These are phyloP conservation scores for Henckelia pumila DNA, from an alignment of 257 asterid genomes.

Conservation along the genomic window DNA sequence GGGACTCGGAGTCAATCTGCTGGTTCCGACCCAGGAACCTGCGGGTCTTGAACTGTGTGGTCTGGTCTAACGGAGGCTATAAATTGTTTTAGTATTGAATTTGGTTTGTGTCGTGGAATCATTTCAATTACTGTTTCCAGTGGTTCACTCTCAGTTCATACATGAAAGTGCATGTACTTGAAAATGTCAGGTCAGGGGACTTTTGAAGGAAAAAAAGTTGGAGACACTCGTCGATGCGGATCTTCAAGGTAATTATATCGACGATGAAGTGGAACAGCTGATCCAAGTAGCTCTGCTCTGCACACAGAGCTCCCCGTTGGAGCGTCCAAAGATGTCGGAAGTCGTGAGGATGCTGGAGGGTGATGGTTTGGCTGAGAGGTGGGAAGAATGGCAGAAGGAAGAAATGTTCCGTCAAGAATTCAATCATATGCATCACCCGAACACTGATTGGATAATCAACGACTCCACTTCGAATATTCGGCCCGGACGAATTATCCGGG, in stretches of 20 bases:
- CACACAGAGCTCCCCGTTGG: conserved; percentile 63
- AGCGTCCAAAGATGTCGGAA: conserved; percentile 94
- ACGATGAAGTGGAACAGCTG: conserved; percentile 79
- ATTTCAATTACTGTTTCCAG: background rate
- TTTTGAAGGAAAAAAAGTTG: conserved; percentile 69
- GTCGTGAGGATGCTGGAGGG: conserved; percentile 94
- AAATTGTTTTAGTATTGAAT: too few relatives aligned
- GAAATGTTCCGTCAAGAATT: conserved; percentile 74
- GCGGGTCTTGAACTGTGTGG: too few relatives aligned
- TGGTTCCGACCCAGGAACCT: background rate
- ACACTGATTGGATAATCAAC: conserved; percentile 57
- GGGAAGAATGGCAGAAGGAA: conserved; percentile 97
- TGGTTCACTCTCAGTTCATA: conserved; percentile 4
- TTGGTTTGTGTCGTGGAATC: background rate
- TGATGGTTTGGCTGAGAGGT: conserved; percentile 90
- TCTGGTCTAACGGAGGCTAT: background rate
- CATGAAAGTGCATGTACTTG: background rate
- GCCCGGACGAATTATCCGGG: conserved; percentile 83
- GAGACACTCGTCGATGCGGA: conserved; percentile 73
- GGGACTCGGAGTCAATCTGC: too few relatives aligned
- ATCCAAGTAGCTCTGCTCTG: conserved; percentile 92
- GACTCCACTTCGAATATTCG: conserved; percentile 69
- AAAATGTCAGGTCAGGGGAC: conserved; percentile 71
- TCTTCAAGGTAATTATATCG: conserved; percentile 63
- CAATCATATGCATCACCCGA: conserved; percentile 40